Base-by-base conservation (phyloP, 352 stramenopile species). In the Pythium angustatum region DNA sequence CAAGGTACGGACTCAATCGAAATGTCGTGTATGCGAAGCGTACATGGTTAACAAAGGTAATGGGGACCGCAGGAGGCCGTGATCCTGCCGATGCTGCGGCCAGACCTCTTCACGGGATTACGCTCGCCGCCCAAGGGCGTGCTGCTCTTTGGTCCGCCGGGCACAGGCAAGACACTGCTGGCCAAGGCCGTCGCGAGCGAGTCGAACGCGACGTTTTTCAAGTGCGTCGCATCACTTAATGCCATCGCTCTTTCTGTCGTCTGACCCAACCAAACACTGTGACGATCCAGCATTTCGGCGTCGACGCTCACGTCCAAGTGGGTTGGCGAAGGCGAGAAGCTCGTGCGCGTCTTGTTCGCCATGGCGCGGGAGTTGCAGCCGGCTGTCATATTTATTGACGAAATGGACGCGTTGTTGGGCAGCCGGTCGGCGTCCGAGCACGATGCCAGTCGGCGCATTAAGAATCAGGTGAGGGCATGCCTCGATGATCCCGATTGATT, bases 311-410 rank as follows among this genome's bases (percentile, higher is more conserved):
- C 90, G 14, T 94, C 83, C 48, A 97, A 96, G 49, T 97, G 88
- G 88, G 86, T 96, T 19, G 90, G 90, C 5, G 85, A 97, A 71
- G 85, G 88, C 26, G 97, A 99, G 74, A 99, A 99, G 66, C 74
- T 99, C 27, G 85, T 99, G 30, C 72, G 91, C 24, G 90, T 90
- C 15, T 80, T 99, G 1, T 99, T 99, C 60, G 69, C 85, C 27
- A 91, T 97, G 69, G 96, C 95, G 5, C 75, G 83, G 8, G 87
- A 96, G 52, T 69, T 92, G 2, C 83, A 92, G 49, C 88, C 89
- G 1, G 78, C 84, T 5, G 88, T 97, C 27, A 87, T 97, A 22
- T 97, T 97, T 45, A 83, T 97, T 53, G 90, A 97, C 48, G 90
- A 97, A 52, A 95, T 96, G 55, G 90, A 97, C 43, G 83, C 87